Evolutionary conservation across 2,329 filamentous ascomycete species (phyloP).

Genomic region (Eurotiales sp.): DNA sequence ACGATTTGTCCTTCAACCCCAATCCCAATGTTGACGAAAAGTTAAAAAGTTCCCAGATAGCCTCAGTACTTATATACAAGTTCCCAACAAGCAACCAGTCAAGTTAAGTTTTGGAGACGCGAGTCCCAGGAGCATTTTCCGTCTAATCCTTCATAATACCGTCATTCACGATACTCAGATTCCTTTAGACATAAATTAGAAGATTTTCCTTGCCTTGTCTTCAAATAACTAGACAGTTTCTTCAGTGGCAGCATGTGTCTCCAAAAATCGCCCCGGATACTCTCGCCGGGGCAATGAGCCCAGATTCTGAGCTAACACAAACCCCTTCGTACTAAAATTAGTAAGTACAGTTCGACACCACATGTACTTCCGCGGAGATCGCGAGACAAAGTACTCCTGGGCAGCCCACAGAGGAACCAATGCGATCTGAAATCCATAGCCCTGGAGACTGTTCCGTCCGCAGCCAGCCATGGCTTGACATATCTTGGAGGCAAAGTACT

Average conservation of each 20-base stretch:
- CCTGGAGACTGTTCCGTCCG: conserved; percentile 13
- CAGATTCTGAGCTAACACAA: conserved; percentile 12
- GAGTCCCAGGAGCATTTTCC: too few relatives aligned
- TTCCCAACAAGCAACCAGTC: too few relatives aligned
- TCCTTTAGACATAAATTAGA: neutral
- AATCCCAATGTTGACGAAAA: too few relatives aligned
- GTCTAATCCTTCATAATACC: too few relatives aligned
- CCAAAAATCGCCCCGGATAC: conserved; percentile 14
- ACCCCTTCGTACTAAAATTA: conserved; percentile 15
- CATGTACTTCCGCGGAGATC: conserved; percentile 10
- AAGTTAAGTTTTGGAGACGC: too few relatives aligned
- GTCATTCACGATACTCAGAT: too few relatives aligned
- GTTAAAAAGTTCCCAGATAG: too few relatives aligned
- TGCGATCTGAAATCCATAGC: conserved; percentile 14
- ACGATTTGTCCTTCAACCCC: too few relatives aligned
- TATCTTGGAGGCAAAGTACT: conserved; percentile 14
- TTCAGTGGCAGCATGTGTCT: neutral
- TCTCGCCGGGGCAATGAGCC: conserved; percentile 8
- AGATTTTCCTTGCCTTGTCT: neutral
- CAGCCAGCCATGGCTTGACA: conserved; percentile 15
- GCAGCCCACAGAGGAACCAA: conserved; percentile 14
- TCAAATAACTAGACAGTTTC: neutral
- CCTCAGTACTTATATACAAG: too few relatives aligned
- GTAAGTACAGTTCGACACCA: conserved; percentile 15
- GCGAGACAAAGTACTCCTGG: conserved; percentile 10